Conservation (phyloP, 805 yeast species). For the Schwanniomyces occidentalis region DNA sequence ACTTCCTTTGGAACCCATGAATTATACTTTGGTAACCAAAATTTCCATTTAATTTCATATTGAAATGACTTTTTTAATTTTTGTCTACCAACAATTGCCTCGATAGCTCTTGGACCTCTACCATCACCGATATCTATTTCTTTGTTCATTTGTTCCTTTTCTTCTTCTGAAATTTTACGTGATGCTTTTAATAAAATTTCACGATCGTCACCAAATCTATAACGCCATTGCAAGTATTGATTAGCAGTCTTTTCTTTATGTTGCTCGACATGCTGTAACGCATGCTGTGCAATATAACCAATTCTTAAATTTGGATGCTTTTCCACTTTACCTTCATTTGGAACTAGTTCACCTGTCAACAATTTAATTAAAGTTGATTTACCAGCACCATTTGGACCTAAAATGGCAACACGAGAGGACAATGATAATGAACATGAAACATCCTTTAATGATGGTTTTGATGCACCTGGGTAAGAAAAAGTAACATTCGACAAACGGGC, state of each 20-base stretch:
- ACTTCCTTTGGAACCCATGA: slow-evolving; percentile 89
- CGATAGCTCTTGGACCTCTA: slow-evolving; percentile 82
- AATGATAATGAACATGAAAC: slow-evolving; percentile 90
- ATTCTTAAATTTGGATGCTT: slow-evolving; percentile 98
- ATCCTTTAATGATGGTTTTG: slow-evolving; percentile 73
- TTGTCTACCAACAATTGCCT: slow-evolving; percentile 96
- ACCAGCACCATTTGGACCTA: slow-evolving; percentile 99
- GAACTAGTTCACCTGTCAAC: slow-evolving; percentile 87
- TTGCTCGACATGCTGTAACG: slow-evolving; percentile 93
- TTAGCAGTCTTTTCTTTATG: slow-evolving; percentile 98
- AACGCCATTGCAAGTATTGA: slow-evolving; percentile 98
- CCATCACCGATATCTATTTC: slow-evolving; percentile 84
- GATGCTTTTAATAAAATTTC: slow-evolving; percentile 93
- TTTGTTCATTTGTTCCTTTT: slow-evolving; percentile 72
- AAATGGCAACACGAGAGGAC: slow-evolving; percentile 94
- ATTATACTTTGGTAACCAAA: slow-evolving; percentile 88
- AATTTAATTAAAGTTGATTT: slow-evolving; percentile 93
- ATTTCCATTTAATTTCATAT: slow-evolving; percentile 89
- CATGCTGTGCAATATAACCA: slow-evolving; percentile 98
- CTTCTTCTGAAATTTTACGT: slow-evolving; percentile 76
- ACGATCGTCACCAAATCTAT: slow-evolving; percentile 96
- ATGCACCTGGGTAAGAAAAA: slow-evolving; percentile 86
- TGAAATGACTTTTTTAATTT: slow-evolving; percentile 95
- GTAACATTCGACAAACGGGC: slow-evolving; percentile 84
- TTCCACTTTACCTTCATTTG: slow-evolving; percentile 86